Evolutionary conservation across 2,329 filamentous ascomycete species (phyloP).

Genomic region (Fusarium torulosum): DNA sequence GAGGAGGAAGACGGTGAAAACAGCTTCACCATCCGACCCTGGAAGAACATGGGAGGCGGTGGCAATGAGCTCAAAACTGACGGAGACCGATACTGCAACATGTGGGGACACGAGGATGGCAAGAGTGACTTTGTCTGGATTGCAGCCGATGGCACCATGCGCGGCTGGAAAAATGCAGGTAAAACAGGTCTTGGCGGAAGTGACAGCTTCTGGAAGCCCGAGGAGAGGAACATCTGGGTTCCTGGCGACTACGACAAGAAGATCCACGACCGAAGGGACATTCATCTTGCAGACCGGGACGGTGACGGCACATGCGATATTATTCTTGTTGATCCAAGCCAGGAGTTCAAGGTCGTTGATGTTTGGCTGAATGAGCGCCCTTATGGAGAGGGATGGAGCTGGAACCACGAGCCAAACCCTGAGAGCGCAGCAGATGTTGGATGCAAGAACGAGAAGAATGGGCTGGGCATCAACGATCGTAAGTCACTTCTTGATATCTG

Average conservation of each 20-base stretch:
- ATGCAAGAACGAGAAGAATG: conserved; percentile 4
- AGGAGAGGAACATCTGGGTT: conserved; percentile 5
- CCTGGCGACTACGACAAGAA: background rate
- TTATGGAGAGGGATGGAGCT: background rate
- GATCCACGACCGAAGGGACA: background rate
- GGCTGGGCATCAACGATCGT: conserved; percentile 1
- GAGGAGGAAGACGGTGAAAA: background rate
- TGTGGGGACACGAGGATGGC: conserved; percentile 24
- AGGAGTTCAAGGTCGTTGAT: conserved; percentile 3
- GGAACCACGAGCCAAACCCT: background rate
- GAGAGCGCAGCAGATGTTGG: background rate
- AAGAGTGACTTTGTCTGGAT: conserved; percentile 34
- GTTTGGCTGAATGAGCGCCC: conserved; percentile 8
- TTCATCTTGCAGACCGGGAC: conserved; percentile 17
- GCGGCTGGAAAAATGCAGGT: conserved; percentile 1
- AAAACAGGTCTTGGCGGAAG: background rate
- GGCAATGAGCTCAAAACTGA: conserved; percentile 15
- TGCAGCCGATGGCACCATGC: background rate
- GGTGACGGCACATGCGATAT: conserved; percentile 20
- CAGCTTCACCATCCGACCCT: conserved; percentile 1
- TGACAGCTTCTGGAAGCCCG: background rate
- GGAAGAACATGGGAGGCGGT: conserved; percentile 2
- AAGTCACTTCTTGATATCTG: background rate
- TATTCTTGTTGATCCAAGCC: background rate
- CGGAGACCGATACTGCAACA: conserved; percentile 41